Conservation (phyloP, 1,139 yeast species). For the Sugiyamaella pinicola region DNA sequence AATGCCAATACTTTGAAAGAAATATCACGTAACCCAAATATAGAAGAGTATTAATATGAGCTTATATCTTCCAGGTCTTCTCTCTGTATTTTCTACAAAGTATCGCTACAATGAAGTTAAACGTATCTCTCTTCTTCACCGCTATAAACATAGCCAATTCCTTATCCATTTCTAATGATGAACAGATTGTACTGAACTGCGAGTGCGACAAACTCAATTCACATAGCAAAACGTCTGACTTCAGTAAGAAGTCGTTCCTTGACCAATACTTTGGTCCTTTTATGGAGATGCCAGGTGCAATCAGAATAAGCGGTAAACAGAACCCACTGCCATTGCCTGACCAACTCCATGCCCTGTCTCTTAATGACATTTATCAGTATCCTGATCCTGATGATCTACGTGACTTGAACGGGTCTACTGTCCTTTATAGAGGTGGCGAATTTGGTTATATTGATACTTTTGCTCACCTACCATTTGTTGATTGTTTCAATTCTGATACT, state of each 20-base stretch:
- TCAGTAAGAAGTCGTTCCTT: slow-evolving; percentile 36
- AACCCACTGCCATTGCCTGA: slow-evolving; percentile 39
- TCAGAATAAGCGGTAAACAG: slow-evolving; percentile 35
- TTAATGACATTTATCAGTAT: slow-evolving; percentile 41
- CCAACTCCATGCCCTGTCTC: slow-evolving; percentile 36
- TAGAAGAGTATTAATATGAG: slow-evolving; percentile 1
- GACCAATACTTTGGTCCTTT: slow-evolving; percentile 44
- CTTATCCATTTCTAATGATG: slow-evolving; percentile 43
- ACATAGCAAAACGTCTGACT: slow-evolving; percentile 20
- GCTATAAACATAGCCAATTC: slow-evolving; percentile 16
- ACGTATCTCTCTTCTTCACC: background rate
- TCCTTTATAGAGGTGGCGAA: slow-evolving; percentile 46
- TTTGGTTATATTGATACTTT: slow-evolving; percentile 52
- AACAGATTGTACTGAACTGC: slow-evolving; percentile 43
- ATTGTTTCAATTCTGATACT: slow-evolving; percentile 47
- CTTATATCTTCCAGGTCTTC: background rate
- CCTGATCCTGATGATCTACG: slow-evolving; percentile 47
- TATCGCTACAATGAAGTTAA: slow-evolving; percentile 8
- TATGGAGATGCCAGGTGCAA: slow-evolving; percentile 35
- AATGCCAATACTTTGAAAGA: too few species aligned
- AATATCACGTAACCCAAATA: too few species aligned
- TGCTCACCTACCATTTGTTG: slow-evolving; percentile 66
- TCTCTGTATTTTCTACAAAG: background rate
- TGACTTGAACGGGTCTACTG: slow-evolving; percentile 45
- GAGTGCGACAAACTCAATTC: slow-evolving; percentile 11